Evolutionary conservation across 192 early-diverging fungal species (phyloP).

Genomic region (Phycomyces blakesleeanus): DNA sequence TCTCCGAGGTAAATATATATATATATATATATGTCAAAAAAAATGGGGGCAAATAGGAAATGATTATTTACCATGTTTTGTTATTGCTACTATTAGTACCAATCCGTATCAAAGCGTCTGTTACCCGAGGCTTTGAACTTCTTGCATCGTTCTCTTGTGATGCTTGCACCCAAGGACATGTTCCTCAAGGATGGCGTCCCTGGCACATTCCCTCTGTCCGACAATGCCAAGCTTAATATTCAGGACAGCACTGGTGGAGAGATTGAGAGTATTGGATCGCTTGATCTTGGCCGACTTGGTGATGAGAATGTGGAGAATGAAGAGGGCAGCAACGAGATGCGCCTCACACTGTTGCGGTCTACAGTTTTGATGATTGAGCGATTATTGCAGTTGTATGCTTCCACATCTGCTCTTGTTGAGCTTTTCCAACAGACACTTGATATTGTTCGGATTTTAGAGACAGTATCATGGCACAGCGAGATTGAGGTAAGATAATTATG

Average conservation of each 20-base stretch:
- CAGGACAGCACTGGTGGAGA: constrained; percentile 6
- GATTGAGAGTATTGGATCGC: constrained; percentile 7
- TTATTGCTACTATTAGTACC: constrained; percentile 48
- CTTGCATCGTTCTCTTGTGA: constrained; percentile 37
- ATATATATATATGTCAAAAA: constrained; percentile 7
- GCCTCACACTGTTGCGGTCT: constrained; percentile 39
- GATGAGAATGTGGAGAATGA: constrained; percentile 7
- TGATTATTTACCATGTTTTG: too few species aligned
- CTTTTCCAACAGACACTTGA: constrained; percentile 41
- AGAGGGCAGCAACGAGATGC: constrained; percentile 11
- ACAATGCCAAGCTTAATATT: constrained; percentile 35
- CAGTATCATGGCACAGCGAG: constrained; percentile 23
- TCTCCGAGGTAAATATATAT: constrained; percentile 52
- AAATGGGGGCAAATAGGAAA: too few species aligned
- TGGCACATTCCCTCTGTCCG: constrained; percentile 44
- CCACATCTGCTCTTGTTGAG: constrained; percentile 64
- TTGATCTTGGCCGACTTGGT: constrained; percentile 16
- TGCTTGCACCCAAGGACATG: constrained; percentile 41
- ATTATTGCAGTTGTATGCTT: constrained; percentile 52
- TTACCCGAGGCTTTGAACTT: constrained; percentile 75
- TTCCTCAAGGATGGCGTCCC: constrained; percentile 32
- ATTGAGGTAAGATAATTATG: constrained; percentile 35
- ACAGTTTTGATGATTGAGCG: constrained; percentile 38
- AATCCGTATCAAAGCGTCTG: constrained; percentile 67
- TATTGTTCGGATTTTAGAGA: constrained; percentile 29